phyloP scores from a whole-genome alignment of 371 early-diverging fungal species.

The Umbelopsis sp. region DNA sequence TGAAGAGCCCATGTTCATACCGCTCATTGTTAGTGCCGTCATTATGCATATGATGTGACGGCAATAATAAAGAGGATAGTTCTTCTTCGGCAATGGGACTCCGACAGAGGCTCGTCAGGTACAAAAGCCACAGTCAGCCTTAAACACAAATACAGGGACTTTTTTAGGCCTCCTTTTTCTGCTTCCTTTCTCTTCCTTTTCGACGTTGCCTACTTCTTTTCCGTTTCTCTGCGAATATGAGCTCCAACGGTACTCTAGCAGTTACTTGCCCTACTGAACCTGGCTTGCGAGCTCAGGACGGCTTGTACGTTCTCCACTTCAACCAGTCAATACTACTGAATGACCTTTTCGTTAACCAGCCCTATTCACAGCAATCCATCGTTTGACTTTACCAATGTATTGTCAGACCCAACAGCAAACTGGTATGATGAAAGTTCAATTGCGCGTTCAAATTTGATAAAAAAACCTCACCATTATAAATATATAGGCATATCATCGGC shows the following conservation, averaged over 20 bases:
- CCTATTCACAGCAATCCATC: not conserved
- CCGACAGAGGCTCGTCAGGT: not conserved
- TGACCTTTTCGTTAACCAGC: not conserved
- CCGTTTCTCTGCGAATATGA: not conserved
- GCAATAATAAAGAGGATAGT: not conserved
- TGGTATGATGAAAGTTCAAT: not conserved
- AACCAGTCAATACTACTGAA: not conserved
- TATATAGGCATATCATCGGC: constrained; percentile 15
- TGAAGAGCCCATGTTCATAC: not conserved
- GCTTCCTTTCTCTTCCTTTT: constrained; percentile 6
- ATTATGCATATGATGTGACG: not conserved
- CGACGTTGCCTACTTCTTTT: not conserved
- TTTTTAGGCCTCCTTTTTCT: not conserved
- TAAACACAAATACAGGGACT: not conserved
- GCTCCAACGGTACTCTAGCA: not conserved
- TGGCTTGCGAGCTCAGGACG: constrained; percentile 5
- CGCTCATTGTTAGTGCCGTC: not conserved
- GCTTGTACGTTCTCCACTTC: constrained; percentile 1
- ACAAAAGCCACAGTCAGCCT: not conserved
- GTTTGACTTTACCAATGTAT: constrained; percentile 6
- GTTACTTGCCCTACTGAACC: constrained; percentile 12
- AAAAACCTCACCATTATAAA: not conserved
- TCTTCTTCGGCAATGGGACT: not conserved
- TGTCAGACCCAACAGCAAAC: constrained; percentile 9
- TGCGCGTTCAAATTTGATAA: no score